Conservation (phyloP, 176 grass and related monocot species). For the Pontederia paniculata region DNA sequence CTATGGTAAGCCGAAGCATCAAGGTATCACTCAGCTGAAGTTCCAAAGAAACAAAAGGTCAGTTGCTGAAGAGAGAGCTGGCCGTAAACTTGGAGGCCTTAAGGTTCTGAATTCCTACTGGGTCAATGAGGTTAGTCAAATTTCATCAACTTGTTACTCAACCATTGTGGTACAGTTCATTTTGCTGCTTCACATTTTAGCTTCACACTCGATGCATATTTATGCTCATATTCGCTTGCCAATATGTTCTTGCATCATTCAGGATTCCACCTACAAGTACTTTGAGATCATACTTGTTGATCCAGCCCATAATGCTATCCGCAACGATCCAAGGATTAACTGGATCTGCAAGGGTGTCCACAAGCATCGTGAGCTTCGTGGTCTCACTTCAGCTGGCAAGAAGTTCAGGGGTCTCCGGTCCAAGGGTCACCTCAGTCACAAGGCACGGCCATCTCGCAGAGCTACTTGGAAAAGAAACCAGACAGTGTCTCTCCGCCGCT, state of each 20-base stretch:
- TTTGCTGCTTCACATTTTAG: too few relatives aligned
- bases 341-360: conserved; percentile 13
- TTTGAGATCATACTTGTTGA: conserved; percentile 2
- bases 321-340: conserved; percentile 7
- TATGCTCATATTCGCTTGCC: neutral
- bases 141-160: neutral
- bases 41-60: conserved; percentile 4
- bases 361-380: conserved; percentile 9
- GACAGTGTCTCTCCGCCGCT: conserved; percentile 2
- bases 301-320: neutral
- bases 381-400: conserved; percentile 9
- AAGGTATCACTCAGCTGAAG: conserved; percentile 14
- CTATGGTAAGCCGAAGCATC: conserved; percentile 9
- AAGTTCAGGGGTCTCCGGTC: conserved; percentile 1
- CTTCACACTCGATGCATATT: too few relatives aligned
- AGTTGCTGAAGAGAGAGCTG: conserved; percentile 6
- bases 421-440: neutral
- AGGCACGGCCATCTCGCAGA: conserved; percentile 5
- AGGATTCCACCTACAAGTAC: conserved; percentile 7
- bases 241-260: neutral
- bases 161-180: too few relatives aligned
- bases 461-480: conserved; percentile 12
- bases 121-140: neutral
- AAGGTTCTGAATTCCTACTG: conserved; percentile 5
- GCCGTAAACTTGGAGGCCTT: conserved; percentile 1